Base-by-base conservation (phyloP, 2,329 filamentous ascomycete genomes). In the Phoma sp. region DNA sequence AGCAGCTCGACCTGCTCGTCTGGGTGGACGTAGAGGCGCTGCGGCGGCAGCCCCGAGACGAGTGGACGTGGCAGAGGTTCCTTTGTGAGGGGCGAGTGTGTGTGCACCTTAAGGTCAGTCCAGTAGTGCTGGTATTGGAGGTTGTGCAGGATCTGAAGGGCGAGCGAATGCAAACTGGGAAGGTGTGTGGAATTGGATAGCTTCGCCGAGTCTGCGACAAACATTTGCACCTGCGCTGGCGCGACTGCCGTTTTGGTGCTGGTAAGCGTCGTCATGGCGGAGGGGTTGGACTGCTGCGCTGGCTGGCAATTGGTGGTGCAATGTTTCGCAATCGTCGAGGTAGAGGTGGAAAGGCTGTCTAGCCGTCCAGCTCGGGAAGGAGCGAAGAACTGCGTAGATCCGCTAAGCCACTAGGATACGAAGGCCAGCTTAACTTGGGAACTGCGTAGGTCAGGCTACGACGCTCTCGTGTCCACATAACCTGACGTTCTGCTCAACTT, bases 1-100 rank as follows among this genome's bases (percentile, higher is more conserved):
- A 93, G 80, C 49, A 89, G 82, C 60, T 85, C 86, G 60, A 91
- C 86, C 76, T 93, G 91, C 76, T 93, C 90, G 72, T 95, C 91
- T 1, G 91, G 90, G 68, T 95, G 90, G 45, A 90, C 80, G 74
- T 95, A 93, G 34, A 92, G 81, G 38, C 87, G 84, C 37, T 84
- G 82, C 0, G 90, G 89, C 1, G 91, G 90, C 3, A 93, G 76
- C 21, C 91, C 91, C 18, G 85, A 87, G 51, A 95, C 81, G 46
- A 93, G 73, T 5, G 87, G 85, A 17, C 90, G 83, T 1, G 83
- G 77, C 9, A 86, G 79, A 10, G 65, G 68, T 23, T 55, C 46
- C 17, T 72, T 66, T 52, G 75, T 71, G 61, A 76, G 45, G 17
- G 76, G 74, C 34, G 80, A 76, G 47, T 77, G 73, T 2, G 74